Evolutionary conservation across 2,329 filamentous ascomycete genomes (phyloP).

Genomic region (Paracamarosporium sp.): DNA sequence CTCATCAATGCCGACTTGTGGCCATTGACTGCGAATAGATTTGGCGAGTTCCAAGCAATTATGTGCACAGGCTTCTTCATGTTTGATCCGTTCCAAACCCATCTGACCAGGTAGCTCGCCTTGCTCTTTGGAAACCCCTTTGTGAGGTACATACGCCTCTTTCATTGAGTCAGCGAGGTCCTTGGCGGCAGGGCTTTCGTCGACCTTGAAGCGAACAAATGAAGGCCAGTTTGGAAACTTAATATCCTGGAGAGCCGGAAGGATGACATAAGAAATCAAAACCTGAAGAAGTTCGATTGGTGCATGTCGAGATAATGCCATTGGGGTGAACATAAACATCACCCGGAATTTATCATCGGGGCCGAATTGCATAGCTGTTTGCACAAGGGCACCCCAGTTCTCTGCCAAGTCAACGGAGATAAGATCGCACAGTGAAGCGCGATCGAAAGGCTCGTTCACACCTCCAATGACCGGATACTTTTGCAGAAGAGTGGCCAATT

Average conservation of each 20-base stretch:
- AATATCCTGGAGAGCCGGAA: conserved; percentile 49
- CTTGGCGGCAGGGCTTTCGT: conserved; percentile 42
- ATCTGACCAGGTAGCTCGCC: conserved; percentile 33
- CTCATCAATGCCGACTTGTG: conserved; percentile 45
- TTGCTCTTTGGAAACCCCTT: neutral
- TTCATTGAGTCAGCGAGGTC: conserved; percentile 40
- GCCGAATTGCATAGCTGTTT: conserved; percentile 38
- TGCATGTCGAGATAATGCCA: conserved; percentile 51
- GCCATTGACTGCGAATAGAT: conserved; percentile 47
- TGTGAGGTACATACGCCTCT: conserved; percentile 19
- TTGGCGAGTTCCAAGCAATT: conserved; percentile 50
- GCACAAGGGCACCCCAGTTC: conserved; percentile 55
- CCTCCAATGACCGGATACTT: conserved; percentile 49
- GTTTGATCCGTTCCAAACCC: conserved; percentile 29
- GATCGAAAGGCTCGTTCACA: conserved; percentile 40
- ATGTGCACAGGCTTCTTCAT: conserved; percentile 19
- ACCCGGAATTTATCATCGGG: conserved; percentile 41
- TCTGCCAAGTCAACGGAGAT: conserved; percentile 46
- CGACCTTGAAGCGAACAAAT: conserved; percentile 42
- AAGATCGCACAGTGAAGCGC: conserved; percentile 44
- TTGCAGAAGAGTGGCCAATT: conserved; percentile 32
- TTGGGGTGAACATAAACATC: conserved; percentile 55
- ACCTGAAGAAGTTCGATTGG: conserved; percentile 53
- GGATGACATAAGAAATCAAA: conserved; percentile 54
- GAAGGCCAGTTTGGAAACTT: conserved; percentile 42